Evolutionary conservation across 306 rosid species (phyloP), one percentile per base, ranked within the genome.

Genomic region (Vigna nakashimae): DNA sequence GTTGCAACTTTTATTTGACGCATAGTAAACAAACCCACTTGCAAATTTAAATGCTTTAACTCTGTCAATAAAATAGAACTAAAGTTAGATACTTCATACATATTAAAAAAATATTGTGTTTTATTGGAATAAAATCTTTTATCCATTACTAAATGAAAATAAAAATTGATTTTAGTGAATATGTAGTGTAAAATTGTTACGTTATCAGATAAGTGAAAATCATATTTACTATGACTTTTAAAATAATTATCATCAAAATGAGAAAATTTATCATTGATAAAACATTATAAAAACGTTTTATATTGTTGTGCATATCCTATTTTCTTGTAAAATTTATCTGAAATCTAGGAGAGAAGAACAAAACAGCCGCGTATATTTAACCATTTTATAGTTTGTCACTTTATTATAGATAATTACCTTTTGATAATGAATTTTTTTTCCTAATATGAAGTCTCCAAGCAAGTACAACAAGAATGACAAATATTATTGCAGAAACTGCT

Each of bases 1-100:
- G 90, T 88, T 74, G 94, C 92, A 45, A 65, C 87, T 79, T 86
- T 85, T 17, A 90, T 78, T 81, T 86, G 89, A 45, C 84, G 71
- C 17, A 88, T 81, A 5, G 88, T 69, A 83, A 80, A 90, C 17
- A 56, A 43, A 40, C 87, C 76, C 0, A 84, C 87, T 70, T 75
- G 84, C 42, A 78, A 26, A 30, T 87, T 74, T 60, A 88, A 65
- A 42, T 85, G 82, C 48, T 67, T 71, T 11, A 90, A 78, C 52
- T 88, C 92, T 63, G 68, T 10, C 60, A 18, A 9, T 52, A 52
- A 11, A 52, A 52, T 17, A n/a, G 24, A n/a, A 17, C 6, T 52
- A 11, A 52, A 52, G 4, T 45, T 45, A 45, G 50, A 45, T 12
- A 11, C 11, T 14, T 43, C 3, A 42, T 42, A 10, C 1, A 46